Base-by-base conservation (phyloP, 2,329 filamentous ascomycete genomes). In the Epichloe aotearoae region DNA sequence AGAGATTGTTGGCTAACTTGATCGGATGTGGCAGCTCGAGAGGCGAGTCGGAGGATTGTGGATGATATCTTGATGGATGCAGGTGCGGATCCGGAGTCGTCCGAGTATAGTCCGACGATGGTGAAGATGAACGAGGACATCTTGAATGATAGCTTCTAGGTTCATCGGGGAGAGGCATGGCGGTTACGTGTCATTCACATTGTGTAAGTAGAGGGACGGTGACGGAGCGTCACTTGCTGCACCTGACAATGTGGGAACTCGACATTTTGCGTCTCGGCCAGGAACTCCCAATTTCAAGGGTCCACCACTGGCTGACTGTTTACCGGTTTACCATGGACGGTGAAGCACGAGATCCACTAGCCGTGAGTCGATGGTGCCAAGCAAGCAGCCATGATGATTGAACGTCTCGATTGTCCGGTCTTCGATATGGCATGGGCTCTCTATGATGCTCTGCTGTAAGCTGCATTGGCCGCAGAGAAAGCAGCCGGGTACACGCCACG, bases 41-140 rank as follows among this genome's bases (percentile, higher is more conserved):
- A 93, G 66, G 88, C 88, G 4, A 90, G 86, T 60, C 84, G 78
- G 63, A 78, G 82, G 51, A 91, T 94, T 53, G 86, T 94, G 0
- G 84, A 89, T 49, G 86, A 91, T 61, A 77, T 94, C 46, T 69
- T 93, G 6, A 67, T 85, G 42, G 88, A 86, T 41, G 88, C 87
- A 4, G 87, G 87, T 2, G 84, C 77, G 4, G 76, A 79, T 50
- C 62, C 62, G 4, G 73, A 75, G 49, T 74, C 72, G 23, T 69
- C 70, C 2, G 78, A 82, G 60, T 78, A 81, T 59, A 83, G 80
- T 56, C 81, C 80, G 3, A 80, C 77, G 0, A 74, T 83, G 70
- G 77, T 84, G 42, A 81, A 80, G 66, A 79, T 81, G 74, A 81
- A 76, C 56, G 69, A 80, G 49, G 72, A 82, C 58, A 73, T 82